Conservation (phyloP, 352 stramenopile genomes). For the Globisporangium uncinulatum region DNA sequence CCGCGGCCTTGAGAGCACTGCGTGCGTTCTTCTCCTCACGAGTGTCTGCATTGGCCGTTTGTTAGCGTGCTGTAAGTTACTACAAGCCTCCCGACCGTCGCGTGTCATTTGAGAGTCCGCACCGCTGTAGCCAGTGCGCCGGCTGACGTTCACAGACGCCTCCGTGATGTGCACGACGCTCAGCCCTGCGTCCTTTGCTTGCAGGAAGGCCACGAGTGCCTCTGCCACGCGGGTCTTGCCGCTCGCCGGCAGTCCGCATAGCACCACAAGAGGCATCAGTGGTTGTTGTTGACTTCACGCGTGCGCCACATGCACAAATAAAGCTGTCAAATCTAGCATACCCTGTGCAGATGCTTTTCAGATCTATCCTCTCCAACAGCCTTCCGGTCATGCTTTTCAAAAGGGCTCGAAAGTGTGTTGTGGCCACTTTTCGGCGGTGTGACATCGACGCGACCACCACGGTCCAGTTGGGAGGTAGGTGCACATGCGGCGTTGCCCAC, state of each 20-base stretch:
- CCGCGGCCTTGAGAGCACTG: conserved; percentile 54
- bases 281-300: too few relatives aligned
- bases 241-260: conserved; percentile 62
- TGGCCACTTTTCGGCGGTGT: too few relatives aligned
- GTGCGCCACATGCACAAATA: too few relatives aligned
- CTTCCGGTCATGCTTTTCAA: too few relatives aligned
- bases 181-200: conserved; percentile 24
- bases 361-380: too few relatives aligned
- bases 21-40: conserved; percentile 65
- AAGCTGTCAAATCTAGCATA: too few relatives aligned
- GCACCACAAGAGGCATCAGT: conserved; percentile 66
- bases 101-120: not conserved
- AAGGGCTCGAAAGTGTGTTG: too few relatives aligned
- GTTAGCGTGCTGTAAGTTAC: too few relatives aligned
- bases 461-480: too few relatives aligned
- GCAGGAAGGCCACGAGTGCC: conserved; percentile 42
- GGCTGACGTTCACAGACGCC: conserved; percentile 53
- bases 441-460: too few relatives aligned
- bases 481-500: too few relatives aligned
- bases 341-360: too few relatives aligned
- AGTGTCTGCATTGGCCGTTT: conserved; percentile 24
- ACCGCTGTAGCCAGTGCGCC: conserved; percentile 57
- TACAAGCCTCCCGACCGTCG: not conserved
- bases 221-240: conserved; percentile 61
- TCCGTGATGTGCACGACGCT: conserved; percentile 57